Base-by-base conservation (phyloP, 2,329 filamentous ascomycete genomes). In the Pseudonectria buxi region DNA sequence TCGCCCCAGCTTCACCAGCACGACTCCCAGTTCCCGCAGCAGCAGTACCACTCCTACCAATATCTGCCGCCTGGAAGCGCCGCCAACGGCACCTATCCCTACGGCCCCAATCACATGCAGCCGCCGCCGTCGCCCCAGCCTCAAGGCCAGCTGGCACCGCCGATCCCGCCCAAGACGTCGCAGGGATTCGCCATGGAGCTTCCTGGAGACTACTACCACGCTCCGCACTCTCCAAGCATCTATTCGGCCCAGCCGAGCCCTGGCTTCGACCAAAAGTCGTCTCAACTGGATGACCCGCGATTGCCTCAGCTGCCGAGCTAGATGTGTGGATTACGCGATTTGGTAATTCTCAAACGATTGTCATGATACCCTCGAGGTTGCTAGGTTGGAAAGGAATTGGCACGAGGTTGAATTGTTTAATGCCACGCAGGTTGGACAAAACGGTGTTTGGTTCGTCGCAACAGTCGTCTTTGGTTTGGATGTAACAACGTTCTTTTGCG, bases 141-240 rank as follows among this genome's bases (percentile, higher is more conserved):
- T 14, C 29, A 30, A 9, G 9, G 18, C 9, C 18, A 22, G 9
- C 18, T 6, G 18, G 41, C 53, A 40, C 46, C 59, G 33, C 46
- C 54, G 11, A 22, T 49, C 3, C 52, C 51, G 0, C 49, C 47
- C 12, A 52, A 55, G 34, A 45, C 45, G 4, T 39, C 47, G 27
- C 51, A 56, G 24, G 28, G 37, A n/a, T 43, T 47, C 9, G 40
- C 57, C 26, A 58, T 63, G 39, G 70, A 74, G 39, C 61, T 74
- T 7, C 62, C 68, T 0, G 72, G 72, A 14, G 72, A 76, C 47
- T 71, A 59, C 49, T 67, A 65, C 44, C 59, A 71, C 29, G 50
- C 63, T 0, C 58, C 63, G 32, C 57, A 57, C 14, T 61, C 64
- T 1, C 58, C 58, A 10, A 47, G 38, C 10, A 32, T 44, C 11